A percentile compares a stretch with the other conserved stretches of the same genome.
Evolutionary conservation across 2,329 filamentous ascomycete species (phyloP).

Genomic region (Clonostachys rosea): DNA sequence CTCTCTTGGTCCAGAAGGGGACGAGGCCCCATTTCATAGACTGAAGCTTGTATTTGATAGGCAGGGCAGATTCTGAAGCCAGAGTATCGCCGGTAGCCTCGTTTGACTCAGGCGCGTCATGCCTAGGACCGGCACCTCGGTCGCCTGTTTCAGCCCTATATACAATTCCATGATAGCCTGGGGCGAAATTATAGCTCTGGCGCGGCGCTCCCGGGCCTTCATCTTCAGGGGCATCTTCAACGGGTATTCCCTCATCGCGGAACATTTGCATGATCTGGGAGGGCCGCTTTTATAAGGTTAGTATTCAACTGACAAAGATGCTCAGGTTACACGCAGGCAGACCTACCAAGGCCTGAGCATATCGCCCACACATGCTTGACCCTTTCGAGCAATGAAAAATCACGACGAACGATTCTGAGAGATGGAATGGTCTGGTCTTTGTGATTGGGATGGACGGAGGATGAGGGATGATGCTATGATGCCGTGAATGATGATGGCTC

Average conservation of each 20-base stretch:
- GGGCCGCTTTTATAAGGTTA: conserved; percentile 35
- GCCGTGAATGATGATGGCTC: too few relatives aligned
- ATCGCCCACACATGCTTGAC: conserved; percentile 27
- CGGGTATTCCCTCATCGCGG: conserved; percentile 68
- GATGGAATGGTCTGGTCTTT: too few relatives aligned
- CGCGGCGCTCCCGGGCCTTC: conserved; percentile 55
- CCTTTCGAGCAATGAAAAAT: background rate
- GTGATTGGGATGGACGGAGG: too few relatives aligned
- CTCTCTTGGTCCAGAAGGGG: conserved; percentile 87
- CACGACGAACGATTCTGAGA: too few relatives aligned
- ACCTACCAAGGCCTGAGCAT: conserved; percentile 25
- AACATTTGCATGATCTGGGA: conserved; percentile 72
- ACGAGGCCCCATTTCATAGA: conserved; percentile 95
- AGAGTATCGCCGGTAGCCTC: background rate
- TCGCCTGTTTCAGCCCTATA: conserved; percentile 73
- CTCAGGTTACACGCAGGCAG: conserved; percentile 34
- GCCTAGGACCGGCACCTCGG: conserved; percentile 42
- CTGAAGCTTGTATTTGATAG: conserved; percentile 73
- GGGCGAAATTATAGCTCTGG: conserved; percentile 89
- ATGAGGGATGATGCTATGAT: too few relatives aligned
- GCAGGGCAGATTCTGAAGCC: background rate
- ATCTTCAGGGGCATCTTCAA: conserved; percentile 68
- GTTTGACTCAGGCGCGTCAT: conserved; percentile 4
- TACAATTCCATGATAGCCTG: conserved; percentile 78
- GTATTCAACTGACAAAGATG: conserved; percentile 11